phyloP scores from a whole-genome alignment of 2,329 filamentous ascomycete genomes.

The Grosmannia serpens region DNA sequence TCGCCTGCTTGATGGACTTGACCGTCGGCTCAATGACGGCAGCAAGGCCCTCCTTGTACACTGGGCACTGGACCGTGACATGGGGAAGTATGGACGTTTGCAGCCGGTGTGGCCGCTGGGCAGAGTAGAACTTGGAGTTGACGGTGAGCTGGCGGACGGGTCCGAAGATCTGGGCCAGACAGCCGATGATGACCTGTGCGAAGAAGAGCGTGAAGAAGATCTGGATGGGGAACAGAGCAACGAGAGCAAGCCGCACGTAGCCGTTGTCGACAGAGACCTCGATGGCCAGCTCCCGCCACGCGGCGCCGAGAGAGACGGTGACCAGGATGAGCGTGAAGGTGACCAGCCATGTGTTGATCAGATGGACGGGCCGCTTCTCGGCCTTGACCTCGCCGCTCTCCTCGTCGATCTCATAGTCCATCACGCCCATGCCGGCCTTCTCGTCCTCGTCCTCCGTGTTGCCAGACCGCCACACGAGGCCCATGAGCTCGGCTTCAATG shows the following conservation, averaged over 20 bases:
- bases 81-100: conserved; percentile 50
- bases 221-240: conserved; percentile 57
- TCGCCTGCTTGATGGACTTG: conserved; percentile 65
- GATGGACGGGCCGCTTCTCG: conserved; percentile 53
- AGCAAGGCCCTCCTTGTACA: conserved; percentile 73
- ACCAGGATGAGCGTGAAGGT: conserved; percentile 55
- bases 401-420: conserved; percentile 51
- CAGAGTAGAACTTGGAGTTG: conserved; percentile 78
- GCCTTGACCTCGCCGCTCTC: conserved; percentile 58
- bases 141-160: conserved; percentile 59
- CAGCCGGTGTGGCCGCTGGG: conserved; percentile 52
- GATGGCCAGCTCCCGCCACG: conserved; percentile 57
- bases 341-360: conserved; percentile 60
- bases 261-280: conserved; percentile 54
- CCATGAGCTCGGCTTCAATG: conserved; percentile 68
- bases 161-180: conserved; percentile 63
- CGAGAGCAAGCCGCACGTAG: conserved; percentile 52
- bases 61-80: conserved; percentile 74
- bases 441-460: conserved; percentile 41
- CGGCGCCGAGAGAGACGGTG: conserved; percentile 54
- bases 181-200: conserved; percentile 65
- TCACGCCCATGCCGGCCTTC: conserved; percentile 29
- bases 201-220: conserved; percentile 79
- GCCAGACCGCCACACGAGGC: conserved; percentile 59
- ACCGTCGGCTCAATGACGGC: conserved; percentile 69